Evolutionary conservation across 768 basidiomycete species (phyloP).

Genomic region (Agaricus subrufescens): DNA sequence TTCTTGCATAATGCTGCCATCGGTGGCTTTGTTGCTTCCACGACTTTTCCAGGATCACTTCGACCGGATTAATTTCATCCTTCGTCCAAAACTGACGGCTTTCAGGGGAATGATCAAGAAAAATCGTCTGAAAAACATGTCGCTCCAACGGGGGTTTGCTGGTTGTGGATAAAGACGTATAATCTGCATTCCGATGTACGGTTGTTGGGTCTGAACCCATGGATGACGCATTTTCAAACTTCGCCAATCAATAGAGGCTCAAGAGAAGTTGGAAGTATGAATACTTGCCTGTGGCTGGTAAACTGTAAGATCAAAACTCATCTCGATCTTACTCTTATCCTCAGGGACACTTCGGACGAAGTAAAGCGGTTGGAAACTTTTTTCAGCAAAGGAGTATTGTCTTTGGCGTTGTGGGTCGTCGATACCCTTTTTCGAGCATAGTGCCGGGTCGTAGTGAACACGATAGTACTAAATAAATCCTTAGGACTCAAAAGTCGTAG

Average conservation of each 20-base stretch:
- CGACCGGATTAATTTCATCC: conserved; percentile 31
- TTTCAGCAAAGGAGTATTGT: conserved; percentile 30
- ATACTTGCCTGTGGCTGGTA: conserved; percentile 40
- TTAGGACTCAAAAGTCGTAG: neutral
- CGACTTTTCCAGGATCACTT: conserved; percentile 40
- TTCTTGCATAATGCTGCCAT: conserved; percentile 39
- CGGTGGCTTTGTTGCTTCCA: conserved; percentile 52
- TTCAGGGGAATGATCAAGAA: conserved; percentile 35
- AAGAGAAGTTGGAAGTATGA: neutral
- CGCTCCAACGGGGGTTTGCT: conserved; percentile 25
- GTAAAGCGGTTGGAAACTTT: conserved; percentile 39
- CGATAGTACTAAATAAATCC: conserved; percentile 32
- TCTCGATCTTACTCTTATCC: conserved; percentile 44
- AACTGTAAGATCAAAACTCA: conserved; percentile 46
- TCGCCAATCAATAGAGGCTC: neutral
- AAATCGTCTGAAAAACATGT: conserved; percentile 50
- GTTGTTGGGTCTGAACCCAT: neutral
- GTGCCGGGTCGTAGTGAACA: conserved; percentile 28
- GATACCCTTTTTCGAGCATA: conserved; percentile 21
- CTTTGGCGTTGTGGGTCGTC: conserved; percentile 21
- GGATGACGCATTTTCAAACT: conserved; percentile 1
- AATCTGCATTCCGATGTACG: neutral
- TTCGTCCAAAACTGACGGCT: conserved; percentile 37
- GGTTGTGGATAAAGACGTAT: neutral
- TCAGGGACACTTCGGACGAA: conserved; percentile 39